Conservation (phyloP, 1,284 basidiomycete species). For the Chondrostereum purpureum region DNA sequence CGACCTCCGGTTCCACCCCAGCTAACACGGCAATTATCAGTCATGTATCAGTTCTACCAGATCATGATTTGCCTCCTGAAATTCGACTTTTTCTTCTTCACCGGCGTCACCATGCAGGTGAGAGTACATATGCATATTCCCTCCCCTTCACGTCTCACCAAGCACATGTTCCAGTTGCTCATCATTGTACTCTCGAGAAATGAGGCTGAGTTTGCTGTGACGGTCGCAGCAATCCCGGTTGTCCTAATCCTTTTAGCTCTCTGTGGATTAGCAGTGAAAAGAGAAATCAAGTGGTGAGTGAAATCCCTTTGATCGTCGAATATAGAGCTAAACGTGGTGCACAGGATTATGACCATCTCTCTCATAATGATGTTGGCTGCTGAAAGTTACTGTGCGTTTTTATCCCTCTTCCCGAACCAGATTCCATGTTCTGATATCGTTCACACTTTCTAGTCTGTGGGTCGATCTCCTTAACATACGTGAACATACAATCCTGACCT, state of each 20-base stretch:
- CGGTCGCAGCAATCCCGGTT: constrained; percentile 74
- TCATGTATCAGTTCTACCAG: constrained; percentile 81
- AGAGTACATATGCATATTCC: constrained; percentile 10
- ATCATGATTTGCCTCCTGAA: constrained; percentile 80
- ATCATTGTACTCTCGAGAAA: constrained; percentile 61
- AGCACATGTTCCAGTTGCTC: constrained; percentile 43
- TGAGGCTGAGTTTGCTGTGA: constrained; percentile 73
- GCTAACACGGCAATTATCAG: constrained; percentile 28
- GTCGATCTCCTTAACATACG: too few species aligned
- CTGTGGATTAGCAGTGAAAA: constrained; percentile 63
- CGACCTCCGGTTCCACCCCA: constrained; percentile 7
- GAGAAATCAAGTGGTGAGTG: constrained; percentile 70
- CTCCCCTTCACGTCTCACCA: neutral
- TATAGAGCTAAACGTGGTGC: constrained; percentile 1
- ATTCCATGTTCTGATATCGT: too few species aligned
- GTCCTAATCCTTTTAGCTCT: constrained; percentile 65
- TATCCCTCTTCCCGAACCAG: neutral
- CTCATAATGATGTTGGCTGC: constrained; percentile 63
- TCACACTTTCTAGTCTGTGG: constrained; percentile 54
- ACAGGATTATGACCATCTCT: constrained; percentile 10
- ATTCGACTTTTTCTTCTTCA: constrained; percentile 83
- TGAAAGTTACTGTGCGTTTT: constrained; percentile 59
- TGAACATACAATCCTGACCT: too few species aligned
- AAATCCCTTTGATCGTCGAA: neutral
- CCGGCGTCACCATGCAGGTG: constrained; percentile 82